Conservation (phyloP, 202 grass and related monocot genomes). For the Tripidium arundinaceum region DNA sequence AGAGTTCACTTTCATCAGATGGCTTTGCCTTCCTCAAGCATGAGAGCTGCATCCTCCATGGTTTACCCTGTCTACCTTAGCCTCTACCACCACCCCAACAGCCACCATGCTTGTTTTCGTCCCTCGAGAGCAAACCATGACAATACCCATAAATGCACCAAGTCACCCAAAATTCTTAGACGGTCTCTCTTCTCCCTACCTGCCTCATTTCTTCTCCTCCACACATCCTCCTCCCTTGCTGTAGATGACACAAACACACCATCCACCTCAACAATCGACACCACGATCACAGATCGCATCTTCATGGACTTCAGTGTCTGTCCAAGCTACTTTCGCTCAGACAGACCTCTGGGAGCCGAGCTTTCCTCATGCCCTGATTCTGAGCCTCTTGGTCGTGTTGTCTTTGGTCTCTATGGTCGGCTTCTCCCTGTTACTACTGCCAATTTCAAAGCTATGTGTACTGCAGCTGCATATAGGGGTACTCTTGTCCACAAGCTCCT, state of each 20-base stretch:
- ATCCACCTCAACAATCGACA: conserved; percentile 28
- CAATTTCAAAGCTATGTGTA: conserved; percentile 75
- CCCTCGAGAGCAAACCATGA: conserved; percentile 26
- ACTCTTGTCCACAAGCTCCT: conserved; percentile 86
- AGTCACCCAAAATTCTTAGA: conserved; percentile 30
- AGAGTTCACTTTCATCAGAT: conserved; percentile 16
- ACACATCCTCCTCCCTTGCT: conserved; percentile 31
- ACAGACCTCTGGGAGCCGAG: conserved; percentile 66
- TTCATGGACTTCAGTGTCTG: conserved; percentile 95
- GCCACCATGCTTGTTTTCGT: conserved; percentile 20
- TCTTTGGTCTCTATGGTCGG: conserved; percentile 91
- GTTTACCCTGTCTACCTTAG: conserved; percentile 5
- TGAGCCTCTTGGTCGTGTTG: conserved; percentile 74
- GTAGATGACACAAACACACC: conserved; percentile 27
- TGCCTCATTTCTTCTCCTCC: conserved; percentile 39
- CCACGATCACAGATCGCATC: conserved; percentile 74
- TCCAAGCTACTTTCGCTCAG: conserved; percentile 71
- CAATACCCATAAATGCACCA: conserved; percentile 8
- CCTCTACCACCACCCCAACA: conserved; percentile 24
- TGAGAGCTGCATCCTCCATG: conserved; percentile 28
- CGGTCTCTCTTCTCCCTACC: conserved; percentile 43
- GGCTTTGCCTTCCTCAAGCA: conserved; percentile 30
- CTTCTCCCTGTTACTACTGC: conserved; percentile 61
- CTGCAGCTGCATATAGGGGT: conserved; percentile 66
- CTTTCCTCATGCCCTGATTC: conserved; percentile 77